These are phyloP conservation scores for Tulasnella sp. DNA, from an alignment of 768 basidiomycete genomes.

Conservation along the genomic window DNA sequence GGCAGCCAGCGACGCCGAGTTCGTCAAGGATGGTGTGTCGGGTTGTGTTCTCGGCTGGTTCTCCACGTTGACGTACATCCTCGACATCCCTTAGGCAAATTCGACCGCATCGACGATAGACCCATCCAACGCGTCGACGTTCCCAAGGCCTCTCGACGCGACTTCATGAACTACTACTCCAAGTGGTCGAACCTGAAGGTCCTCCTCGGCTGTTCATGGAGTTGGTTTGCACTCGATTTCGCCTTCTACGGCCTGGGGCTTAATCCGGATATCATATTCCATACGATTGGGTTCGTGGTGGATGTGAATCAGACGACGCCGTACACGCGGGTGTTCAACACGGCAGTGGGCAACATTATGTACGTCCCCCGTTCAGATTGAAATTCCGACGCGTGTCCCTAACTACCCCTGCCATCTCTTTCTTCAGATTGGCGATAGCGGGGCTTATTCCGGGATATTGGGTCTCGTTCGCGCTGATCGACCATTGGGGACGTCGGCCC, in stretches of 20 bases:
- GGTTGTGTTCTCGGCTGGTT: not conserved
- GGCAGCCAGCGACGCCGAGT: constrained; percentile 17
- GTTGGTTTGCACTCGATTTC: constrained; percentile 20
- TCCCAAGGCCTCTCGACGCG: constrained; percentile 19
- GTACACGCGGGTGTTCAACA: constrained; percentile 26
- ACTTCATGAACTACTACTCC: constrained; percentile 19
- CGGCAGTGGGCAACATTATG: constrained; percentile 40
- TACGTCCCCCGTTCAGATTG: not conserved
- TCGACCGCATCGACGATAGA: constrained; percentile 17
- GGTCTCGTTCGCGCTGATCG: constrained; percentile 26
- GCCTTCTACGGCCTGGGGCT: constrained; percentile 22
- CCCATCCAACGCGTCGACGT: constrained; percentile 17
- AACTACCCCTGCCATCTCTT: not conserved
- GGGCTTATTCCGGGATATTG: constrained; percentile 31
- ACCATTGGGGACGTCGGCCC: constrained; percentile 28
- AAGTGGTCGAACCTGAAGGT: constrained; percentile 20
- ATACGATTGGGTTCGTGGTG: constrained; percentile 17
- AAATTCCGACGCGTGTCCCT: not conserved
- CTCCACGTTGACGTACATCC: not conserved
- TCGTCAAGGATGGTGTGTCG: constrained; percentile 14
- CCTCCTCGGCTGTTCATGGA: constrained; percentile 20
- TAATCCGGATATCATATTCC: constrained; percentile 20
- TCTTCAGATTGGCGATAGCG: constrained; percentile 23
- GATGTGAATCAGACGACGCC: constrained; percentile 18
- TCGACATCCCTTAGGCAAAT: constrained; percentile 21